Evolutionary conservation across 345 rosid species (phyloP).

Genomic region (Moricandia arvensis): DNA sequence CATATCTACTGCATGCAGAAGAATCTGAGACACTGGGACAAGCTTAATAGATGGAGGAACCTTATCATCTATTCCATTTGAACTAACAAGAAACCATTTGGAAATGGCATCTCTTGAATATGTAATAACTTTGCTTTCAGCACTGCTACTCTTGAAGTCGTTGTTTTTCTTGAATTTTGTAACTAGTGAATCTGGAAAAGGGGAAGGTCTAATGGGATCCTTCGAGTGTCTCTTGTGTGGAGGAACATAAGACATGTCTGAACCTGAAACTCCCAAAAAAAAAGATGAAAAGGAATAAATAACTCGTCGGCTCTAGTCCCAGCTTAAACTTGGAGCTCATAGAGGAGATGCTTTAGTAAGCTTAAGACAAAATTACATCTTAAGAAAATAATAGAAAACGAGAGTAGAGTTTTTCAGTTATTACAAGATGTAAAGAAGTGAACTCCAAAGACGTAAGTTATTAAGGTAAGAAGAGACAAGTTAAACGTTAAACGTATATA

Average conservation of each 20-base stretch:
- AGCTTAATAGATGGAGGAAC: slow-evolving; percentile 41
- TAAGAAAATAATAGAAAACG: background rate
- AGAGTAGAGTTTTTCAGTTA: background rate
- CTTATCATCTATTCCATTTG: slow-evolving; percentile 36
- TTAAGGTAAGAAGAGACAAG: background rate
- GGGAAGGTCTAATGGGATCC: slow-evolving; percentile 33
- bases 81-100: slow-evolving; percentile 51
- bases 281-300: background rate
- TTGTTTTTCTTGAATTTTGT: slow-evolving; percentile 39
- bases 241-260: slow-evolving; percentile 59
- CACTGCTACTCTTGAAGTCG: slow-evolving; percentile 13
- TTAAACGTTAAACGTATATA: background rate
- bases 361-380: background rate
- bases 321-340: background rate
- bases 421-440: background rate
- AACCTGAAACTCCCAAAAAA: background rate
- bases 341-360: background rate
- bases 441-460: background rate
- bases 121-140: slow-evolving; percentile 22
- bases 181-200: slow-evolving; percentile 37
- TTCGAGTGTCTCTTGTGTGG: slow-evolving; percentile 55
- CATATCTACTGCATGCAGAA: slow-evolving; percentile 25
- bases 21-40: slow-evolving; percentile 38
- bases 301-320: background rate
- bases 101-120: slow-evolving; percentile 39